Evolutionary conservation across 495 filamentous ascomycete genomes (phyloP).

Genomic region (Aspergillus steynii): DNA sequence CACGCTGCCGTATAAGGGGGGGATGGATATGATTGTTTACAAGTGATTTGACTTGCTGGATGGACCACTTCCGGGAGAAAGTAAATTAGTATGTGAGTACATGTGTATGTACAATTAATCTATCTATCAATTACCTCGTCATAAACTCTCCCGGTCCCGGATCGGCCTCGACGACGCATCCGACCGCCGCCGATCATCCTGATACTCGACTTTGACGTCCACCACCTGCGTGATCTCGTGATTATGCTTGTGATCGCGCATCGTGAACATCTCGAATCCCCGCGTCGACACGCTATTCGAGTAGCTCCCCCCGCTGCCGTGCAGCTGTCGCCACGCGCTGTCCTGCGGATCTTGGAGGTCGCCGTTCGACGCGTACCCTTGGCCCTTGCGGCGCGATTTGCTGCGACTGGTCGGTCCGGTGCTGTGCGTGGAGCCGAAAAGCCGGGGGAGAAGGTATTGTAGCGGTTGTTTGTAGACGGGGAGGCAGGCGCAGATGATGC

Average conservation of each 20-base stretch:
- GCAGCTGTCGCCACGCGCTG: neutral
- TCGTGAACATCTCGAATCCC: slow-evolving; percentile 1
- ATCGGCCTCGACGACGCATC: slow-evolving; percentile 8
- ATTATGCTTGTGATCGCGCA: neutral
- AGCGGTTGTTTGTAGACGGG: slow-evolving; percentile 5
- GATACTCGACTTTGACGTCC: slow-evolving; percentile 4
- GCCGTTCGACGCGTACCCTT: neutral
- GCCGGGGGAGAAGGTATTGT: neutral
- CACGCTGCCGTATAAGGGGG: neutral
- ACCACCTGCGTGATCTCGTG: neutral
- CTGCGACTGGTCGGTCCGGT: neutral
- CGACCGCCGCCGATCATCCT: slow-evolving; percentile 2
- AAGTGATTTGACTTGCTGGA: neutral
- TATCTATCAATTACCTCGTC: too few relatives aligned
- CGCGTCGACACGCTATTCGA: neutral
- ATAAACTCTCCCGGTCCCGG: neutral
- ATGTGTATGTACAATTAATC: neutral
- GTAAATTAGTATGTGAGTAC: too few relatives aligned
- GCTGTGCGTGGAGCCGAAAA: neutral
- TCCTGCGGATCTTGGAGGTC: neutral
- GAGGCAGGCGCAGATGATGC: neutral
- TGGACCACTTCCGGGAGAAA: too few relatives aligned
- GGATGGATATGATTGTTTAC: neutral
- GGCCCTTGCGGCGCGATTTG: neutral
- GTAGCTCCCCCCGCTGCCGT: neutral